Evolutionary conservation across 305 asterid genomes (phyloP).

Genomic region (Fraxinus dipetala): DNA sequence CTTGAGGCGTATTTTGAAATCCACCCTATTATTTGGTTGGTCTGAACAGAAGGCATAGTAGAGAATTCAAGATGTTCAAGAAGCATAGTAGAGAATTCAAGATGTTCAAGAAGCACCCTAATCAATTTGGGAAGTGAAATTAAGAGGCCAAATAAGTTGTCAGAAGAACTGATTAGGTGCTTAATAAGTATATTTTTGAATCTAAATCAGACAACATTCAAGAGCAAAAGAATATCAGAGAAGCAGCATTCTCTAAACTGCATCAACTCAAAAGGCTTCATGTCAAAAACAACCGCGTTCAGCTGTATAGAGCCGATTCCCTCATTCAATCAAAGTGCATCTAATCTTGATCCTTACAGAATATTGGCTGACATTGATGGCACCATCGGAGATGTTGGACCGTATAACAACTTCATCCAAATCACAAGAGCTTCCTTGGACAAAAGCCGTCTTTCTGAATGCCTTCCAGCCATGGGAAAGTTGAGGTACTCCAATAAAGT

Average conservation of each 20-base stretch:
- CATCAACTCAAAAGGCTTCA: constrained; percentile 65
- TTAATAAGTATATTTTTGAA: constrained; percentile 59
- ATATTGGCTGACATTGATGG: constrained; percentile 59
- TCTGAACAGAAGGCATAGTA: constrained; percentile 35
- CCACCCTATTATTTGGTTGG: constrained; percentile 21
- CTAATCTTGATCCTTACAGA: constrained; percentile 66
- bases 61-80: constrained; percentile 35
- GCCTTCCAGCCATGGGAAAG: constrained; percentile 63
- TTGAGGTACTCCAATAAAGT: constrained; percentile 46
- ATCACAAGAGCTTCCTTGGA: constrained; percentile 59
- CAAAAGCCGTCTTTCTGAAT: constrained; percentile 50
- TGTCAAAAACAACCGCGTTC: constrained; percentile 68
- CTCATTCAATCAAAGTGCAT: constrained; percentile 34
- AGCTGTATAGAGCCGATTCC: constrained; percentile 45
- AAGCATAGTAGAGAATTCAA: constrained; percentile 33
- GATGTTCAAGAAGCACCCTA: constrained; percentile 35
- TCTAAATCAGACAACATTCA: constrained; percentile 46
- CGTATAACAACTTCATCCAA: constrained; percentile 71
- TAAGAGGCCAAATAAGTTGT: constrained; percentile 61
- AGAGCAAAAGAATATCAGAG: constrained; percentile 42
- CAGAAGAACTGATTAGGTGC: constrained; percentile 71
- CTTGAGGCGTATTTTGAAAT: neutral
- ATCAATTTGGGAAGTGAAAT: constrained; percentile 34
- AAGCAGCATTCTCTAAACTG: constrained; percentile 45
- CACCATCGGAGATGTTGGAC: constrained; percentile 60